A percentile compares a stretch with the other conserved stretches of the same genome.
Conservation (phyloP, 169 alveolate genomes). For the Amoebophrya sp. region DNA sequence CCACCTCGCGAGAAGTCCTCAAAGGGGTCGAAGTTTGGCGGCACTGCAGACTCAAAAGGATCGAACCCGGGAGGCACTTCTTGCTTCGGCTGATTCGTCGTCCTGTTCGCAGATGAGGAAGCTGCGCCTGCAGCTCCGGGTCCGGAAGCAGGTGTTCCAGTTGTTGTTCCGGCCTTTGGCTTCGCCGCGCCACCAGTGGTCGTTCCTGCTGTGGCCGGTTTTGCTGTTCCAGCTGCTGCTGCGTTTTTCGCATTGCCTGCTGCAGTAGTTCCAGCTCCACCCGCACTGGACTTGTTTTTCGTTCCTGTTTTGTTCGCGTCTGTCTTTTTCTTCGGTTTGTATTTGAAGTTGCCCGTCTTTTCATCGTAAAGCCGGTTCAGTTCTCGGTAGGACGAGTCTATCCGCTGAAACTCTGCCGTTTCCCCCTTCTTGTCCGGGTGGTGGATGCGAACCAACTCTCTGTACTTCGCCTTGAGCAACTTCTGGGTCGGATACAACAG, state of each 20-base stretch:
- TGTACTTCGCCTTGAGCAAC: not conserved
- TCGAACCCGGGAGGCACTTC: not conserved
- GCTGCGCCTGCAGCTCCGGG: not conserved
- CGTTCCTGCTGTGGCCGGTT: not conserved
- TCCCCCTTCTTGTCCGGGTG: slow-evolving; percentile 14
- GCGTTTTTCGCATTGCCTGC: not conserved
- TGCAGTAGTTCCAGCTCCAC: not conserved
- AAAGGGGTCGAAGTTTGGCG: slow-evolving; percentile 11
- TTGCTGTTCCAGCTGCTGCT: not conserved
- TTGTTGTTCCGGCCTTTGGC: not conserved
- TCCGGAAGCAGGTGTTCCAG: not conserved
- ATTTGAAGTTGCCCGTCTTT: not conserved
- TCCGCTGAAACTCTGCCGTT: not conserved
- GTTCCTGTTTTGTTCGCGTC: not conserved
- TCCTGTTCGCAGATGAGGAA: not conserved
- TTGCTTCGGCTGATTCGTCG: not conserved
- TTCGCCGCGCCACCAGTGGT: not conserved
- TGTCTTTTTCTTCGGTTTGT: not conserved
- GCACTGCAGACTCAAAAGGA: not conserved
- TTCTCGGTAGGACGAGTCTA: not conserved
- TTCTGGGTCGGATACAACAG: not conserved
- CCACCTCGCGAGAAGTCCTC: no score
- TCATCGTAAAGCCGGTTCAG: not conserved
- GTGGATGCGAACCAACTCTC: not conserved
- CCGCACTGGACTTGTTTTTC: not conserved